Conservation (phyloP, 2,329 filamentous ascomycete genomes). For the Hymenoscyphus linearis region DNA sequence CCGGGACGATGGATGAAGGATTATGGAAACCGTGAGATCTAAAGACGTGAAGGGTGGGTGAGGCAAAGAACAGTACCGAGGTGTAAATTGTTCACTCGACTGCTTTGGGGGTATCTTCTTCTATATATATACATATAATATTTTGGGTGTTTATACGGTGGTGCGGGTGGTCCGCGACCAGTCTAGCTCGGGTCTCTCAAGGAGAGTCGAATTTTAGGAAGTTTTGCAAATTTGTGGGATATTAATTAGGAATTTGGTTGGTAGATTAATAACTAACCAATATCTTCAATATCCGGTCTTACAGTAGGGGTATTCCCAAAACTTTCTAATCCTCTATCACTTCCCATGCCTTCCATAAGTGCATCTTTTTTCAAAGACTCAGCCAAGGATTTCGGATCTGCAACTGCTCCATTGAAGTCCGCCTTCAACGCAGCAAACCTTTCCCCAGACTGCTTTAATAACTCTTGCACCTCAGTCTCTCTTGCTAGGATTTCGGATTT, state of each 20-base stretch:
- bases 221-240: too few species aligned
- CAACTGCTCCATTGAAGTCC: conserved; percentile 37
- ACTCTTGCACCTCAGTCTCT: conserved; percentile 72
- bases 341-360: conserved; percentile 8
- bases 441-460: conserved; percentile 76
- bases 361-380: conserved; percentile 12
- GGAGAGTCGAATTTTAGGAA: not conserved
- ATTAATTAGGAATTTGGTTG: not conserved
- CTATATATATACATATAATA: not conserved
- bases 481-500: conserved; percentile 62
- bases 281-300: conserved; percentile 28
- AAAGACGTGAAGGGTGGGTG: not conserved
- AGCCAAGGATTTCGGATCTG: conserved; percentile 18
- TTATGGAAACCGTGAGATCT: not conserved
- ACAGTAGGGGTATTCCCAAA: conserved; percentile 35
- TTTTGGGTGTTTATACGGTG: not conserved
- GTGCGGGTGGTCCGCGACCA: too few species aligned
- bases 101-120: not conserved
- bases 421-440: conserved; percentile 56
- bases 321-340: conserved; percentile 34
- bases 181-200: too few species aligned
- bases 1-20: not conserved
- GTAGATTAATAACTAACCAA: conserved; percentile 17
- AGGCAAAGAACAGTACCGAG: not conserved
- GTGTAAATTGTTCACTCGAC: too few species aligned